Evolutionary conservation across 257 asterid species (phyloP).

Genomic region (Solanum lignicaule): DNA sequence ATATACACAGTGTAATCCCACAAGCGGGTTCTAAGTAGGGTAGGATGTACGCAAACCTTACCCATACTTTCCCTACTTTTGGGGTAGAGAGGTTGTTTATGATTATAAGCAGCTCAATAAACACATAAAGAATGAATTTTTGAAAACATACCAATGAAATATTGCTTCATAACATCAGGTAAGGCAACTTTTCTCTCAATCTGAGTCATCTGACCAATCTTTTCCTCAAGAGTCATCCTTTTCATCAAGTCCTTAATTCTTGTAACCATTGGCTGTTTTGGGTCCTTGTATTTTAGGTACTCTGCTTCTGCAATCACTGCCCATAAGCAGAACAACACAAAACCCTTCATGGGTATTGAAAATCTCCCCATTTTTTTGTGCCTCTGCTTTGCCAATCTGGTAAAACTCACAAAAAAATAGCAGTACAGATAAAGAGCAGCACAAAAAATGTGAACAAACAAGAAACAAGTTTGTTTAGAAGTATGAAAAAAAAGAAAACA

Average conservation of each 20-base stretch:
- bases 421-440: neutral
- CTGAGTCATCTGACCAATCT: slow-evolving; percentile 21
- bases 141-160: slow-evolving; percentile 1
- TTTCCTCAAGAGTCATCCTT: slow-evolving; percentile 15
- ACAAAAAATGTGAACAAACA: neutral
- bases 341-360: neutral
- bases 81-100: too few relatives aligned
- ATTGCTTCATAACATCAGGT: slow-evolving; percentile 3
- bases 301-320: slow-evolving; percentile 2
- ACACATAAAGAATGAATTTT: neutral
- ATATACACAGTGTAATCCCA: too few relatives aligned
- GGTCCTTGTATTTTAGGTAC: slow-evolving; percentile 12
- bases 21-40: too few relatives aligned
- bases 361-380: neutral
- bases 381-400: neutral
- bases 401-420: neutral
- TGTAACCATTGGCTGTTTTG: slow-evolving; percentile 8
- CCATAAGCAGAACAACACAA: neutral
- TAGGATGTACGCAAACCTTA: too few relatives aligned
- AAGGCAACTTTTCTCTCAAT: slow-evolving; percentile 12
- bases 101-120: neutral
- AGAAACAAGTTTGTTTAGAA: neutral
- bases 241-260: slow-evolving; percentile 14
- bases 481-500: neutral
- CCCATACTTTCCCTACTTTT: too few relatives aligned